Evolutionary conservation across 1,139 yeast species (phyloP), one percentile per base, ranked within the genome.

Genomic region (Casaregolazyma suthepensis): DNA sequence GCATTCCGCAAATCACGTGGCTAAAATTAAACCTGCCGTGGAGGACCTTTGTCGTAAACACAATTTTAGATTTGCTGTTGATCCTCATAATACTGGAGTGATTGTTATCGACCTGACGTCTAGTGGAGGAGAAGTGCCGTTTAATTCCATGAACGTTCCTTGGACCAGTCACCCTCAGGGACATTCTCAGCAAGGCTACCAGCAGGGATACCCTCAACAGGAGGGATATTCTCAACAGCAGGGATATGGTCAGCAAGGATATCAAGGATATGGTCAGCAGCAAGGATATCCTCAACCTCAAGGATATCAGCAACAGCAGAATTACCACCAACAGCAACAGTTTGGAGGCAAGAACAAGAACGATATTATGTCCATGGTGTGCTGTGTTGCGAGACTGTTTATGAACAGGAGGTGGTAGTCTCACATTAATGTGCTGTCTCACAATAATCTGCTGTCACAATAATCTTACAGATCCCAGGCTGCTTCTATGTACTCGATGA

Each of bases 1-100:
- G 51, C 98, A 93, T 67, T 87, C 96, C 0, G 76, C 78, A 50
- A 75, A 82, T 61, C 95, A 95, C 35, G 80, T 88, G 50, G 93
- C 96, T 50, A 91, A 90, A 69, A 72, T 93, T 62, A 87, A 85
- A 68, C 97, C 97, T 1, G 97, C 97, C 0, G 82, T 90, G 17
- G 93, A 87, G 64, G 79, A 82, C 46, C 72, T 89, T 66, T 89
- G 96, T 68, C 68, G 72, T 45, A 85, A 87, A 61, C 79, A 84
- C 53, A 72, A 79, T 17, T 76, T 91, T 61, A 77, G 70, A 29
- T 82, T 80, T 61, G 75, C 80, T 59, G 75, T 85, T 46, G 93
- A 89, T 60, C 75, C 77, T 0, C 78, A 84, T 50, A 93, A 93
- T 69, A 59, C 85, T 1, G 98, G 98, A 43, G 96, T 93, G 3